These are phyloP conservation scores for Parastagonospora nodorum DNA, from an alignment of 2,329 filamentous ascomycete species.

Conservation along the genomic window DNA sequence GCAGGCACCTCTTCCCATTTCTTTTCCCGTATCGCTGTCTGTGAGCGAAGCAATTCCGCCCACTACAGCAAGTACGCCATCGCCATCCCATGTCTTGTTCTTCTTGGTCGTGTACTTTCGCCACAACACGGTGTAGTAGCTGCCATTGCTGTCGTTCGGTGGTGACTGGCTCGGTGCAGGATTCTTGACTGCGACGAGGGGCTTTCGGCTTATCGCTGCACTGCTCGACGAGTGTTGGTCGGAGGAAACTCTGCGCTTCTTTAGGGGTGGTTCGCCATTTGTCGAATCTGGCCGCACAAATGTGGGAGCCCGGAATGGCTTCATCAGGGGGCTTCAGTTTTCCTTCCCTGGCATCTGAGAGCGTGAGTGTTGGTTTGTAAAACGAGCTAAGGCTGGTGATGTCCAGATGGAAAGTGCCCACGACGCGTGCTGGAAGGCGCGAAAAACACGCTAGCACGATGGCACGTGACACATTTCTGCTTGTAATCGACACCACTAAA, in stretches of 20 bases:
- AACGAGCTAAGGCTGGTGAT: neutral
- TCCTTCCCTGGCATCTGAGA: neutral
- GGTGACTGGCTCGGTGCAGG: conserved; percentile 21
- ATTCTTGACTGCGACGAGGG: conserved; percentile 33
- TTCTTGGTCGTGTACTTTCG: conserved; percentile 73
- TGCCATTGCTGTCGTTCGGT: conserved; percentile 32
- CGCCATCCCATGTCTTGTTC: conserved; percentile 78
- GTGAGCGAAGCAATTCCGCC: conserved; percentile 65
- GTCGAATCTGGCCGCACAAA: conserved; percentile 31
- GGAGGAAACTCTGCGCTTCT: conserved; percentile 49
- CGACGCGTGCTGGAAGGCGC: conserved; percentile 12
- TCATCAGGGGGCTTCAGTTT: conserved; percentile 24
- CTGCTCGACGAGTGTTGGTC: conserved; percentile 27
- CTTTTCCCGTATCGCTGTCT: conserved; percentile 64
- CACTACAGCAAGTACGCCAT: conserved; percentile 65
- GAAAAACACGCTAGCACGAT: neutral
- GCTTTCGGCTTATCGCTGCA: conserved; percentile 33
- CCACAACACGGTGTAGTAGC: conserved; percentile 56
- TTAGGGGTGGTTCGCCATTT: conserved; percentile 42
- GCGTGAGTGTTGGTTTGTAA: no score
- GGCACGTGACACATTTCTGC: neutral
- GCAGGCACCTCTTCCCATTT: conserved; percentile 64
- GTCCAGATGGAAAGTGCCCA: neutral
- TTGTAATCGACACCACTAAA: neutral
- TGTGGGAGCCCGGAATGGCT: conserved; percentile 43